These are phyloP conservation scores for Afroboletus lepidellus DNA, from an alignment of 1,284 basidiomycete genomes.

Conservation along the genomic window DNA sequence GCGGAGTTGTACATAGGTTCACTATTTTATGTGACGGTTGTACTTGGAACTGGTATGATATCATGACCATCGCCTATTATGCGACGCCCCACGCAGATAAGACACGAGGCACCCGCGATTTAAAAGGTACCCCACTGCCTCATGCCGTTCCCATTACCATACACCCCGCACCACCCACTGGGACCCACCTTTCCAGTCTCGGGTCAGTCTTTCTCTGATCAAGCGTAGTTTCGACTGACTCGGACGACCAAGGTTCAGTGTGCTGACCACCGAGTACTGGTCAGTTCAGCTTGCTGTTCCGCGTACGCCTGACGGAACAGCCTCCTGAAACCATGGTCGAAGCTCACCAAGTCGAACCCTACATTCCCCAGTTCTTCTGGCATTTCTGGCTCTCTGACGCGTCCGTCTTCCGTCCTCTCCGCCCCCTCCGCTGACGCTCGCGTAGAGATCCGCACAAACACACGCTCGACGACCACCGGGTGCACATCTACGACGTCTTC, in stretches of 20 bases:
- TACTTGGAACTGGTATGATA: conserved; percentile 10
- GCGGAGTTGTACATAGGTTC: conserved; percentile 1
- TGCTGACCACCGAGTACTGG: neutral
- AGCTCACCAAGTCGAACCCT: conserved; percentile 25
- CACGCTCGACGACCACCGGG: conserved; percentile 37
- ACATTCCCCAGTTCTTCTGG: conserved; percentile 43
- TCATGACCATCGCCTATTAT: conserved; percentile 3
- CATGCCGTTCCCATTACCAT: conserved; percentile 1
- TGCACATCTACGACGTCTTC: conserved; percentile 53
- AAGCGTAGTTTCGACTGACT: neutral
- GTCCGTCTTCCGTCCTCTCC: conserved; percentile 18
- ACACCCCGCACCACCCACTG: conserved; percentile 1
- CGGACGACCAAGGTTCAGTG: neutral
- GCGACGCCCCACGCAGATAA: neutral
- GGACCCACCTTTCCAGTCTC: conserved; percentile 8
- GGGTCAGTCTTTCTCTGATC: neutral
- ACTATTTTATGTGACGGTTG: neutral
- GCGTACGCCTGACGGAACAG: neutral
- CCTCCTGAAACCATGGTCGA: neutral
- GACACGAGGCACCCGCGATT: conserved; percentile 15
- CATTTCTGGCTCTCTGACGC: conserved; percentile 41
- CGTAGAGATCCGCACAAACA: conserved; percentile 29
- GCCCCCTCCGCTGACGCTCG: neutral
- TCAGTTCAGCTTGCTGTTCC: conserved; percentile 7
- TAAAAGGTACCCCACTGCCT: conserved; percentile 10